Base-by-base conservation (phyloP, 768 basidiomycete genomes). In the Tricholoma matsutake region DNA sequence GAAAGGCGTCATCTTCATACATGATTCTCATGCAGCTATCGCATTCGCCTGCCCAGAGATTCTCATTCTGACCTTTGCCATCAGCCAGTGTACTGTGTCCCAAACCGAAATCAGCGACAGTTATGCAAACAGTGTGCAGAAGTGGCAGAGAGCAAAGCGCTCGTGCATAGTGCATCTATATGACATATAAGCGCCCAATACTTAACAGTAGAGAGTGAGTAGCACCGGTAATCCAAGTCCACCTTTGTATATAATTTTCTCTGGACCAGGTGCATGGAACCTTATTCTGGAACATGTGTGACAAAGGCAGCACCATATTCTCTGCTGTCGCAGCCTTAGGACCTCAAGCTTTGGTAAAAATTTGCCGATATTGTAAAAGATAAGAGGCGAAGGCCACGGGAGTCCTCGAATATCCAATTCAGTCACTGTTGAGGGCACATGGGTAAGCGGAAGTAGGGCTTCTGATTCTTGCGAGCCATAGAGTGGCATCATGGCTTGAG, bases 21-120 rank as follows among this genome's bases (percentile, higher is more conserved):
- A 77, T 69, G 25, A 76, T 61, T n/a, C 61, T 62, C 61, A 76
- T 75, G 52, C 76, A 78, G 10, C 67, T 67, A 53, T 75, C 71
- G 54, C 77, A 77, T 64, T 77, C 77, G 13, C 77, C 77, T 1
- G 71, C 63, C 77, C 76, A 78, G n/a, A 72, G 39, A 35, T 72
- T 64, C 29, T 54, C 49, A 45, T 65, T 63, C 6, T 62, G 60
- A 58, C 69, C 62, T 41, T 60, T 57, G 14, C 52, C 63, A 20
- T 71, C 53, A n/a, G 59, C 64, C 6, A 67, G 57, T 1, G 43
- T 65, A 22, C 63, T 64, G 41, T 54, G 51, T n/a, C 68, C 72
- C 49, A 35, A 53, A 0, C 67, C 71, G 18, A 67, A 61, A 58
- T 74, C 71, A 3, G 73, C 64, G 2, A 77, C 63, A 6, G 68